Evolutionary conservation across 495 filamentous ascomycete genomes (phyloP).

Genomic region (Aspergillus nanangensis): DNA sequence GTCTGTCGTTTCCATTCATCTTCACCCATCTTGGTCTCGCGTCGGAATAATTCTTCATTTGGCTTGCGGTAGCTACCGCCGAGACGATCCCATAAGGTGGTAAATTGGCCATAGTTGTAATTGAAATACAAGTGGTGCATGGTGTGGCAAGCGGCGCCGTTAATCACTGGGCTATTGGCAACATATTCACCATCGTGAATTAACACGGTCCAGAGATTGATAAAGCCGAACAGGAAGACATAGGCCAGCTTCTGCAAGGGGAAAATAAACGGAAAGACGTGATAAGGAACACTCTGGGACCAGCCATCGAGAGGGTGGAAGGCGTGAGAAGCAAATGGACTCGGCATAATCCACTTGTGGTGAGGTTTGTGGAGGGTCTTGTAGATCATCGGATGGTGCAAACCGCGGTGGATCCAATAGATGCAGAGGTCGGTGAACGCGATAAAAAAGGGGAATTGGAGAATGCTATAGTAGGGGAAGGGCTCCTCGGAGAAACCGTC

Average conservation of each 20-base stretch:
- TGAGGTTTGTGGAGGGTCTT: slow-evolving; percentile 91
- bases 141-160: slow-evolving; percentile 94
- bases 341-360: slow-evolving; percentile 99
- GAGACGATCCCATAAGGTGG: slow-evolving; percentile 89
- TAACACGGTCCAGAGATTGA: slow-evolving; percentile 96
- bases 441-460: slow-evolving; percentile 92
- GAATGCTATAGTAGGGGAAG: slow-evolving; percentile 67
- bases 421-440: slow-evolving; percentile 89
- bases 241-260: slow-evolving; percentile 90
- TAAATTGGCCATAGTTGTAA: slow-evolving; percentile 98
- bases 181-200: slow-evolving; percentile 98
- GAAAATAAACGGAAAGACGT: slow-evolving; percentile 90
- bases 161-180: slow-evolving; percentile 81
- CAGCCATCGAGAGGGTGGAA: slow-evolving; percentile 96
- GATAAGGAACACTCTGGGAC: slow-evolving; percentile 88
- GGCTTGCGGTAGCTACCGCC: slow-evolving; percentile 87
- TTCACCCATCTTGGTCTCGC: slow-evolving; percentile 83
- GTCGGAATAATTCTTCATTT: slow-evolving; percentile 80
- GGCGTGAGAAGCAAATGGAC: slow-evolving; percentile 84
- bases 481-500: slow-evolving; percentile 68
- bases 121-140: slow-evolving; percentile 99
- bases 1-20: slow-evolving; percentile 76
- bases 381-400: slow-evolving; percentile 83
- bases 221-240: slow-evolving; percentile 80
- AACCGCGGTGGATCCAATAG: slow-evolving; percentile 90